These are phyloP conservation scores for Syncephalis fuscata DNA, from an alignment of 371 early-diverging fungal species.

Conservation along the genomic window DNA sequence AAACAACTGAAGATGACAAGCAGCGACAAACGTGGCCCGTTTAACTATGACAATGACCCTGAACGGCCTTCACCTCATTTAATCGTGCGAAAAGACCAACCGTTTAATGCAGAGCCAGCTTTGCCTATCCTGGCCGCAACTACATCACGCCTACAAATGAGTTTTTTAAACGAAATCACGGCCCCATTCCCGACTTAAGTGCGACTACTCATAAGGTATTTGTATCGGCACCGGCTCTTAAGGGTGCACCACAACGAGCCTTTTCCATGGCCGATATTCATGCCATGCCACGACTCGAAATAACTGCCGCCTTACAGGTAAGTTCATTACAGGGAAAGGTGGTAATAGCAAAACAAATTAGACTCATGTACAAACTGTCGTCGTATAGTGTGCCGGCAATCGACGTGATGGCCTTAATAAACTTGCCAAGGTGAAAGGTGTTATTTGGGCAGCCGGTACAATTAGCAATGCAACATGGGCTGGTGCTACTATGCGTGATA, in stretches of 20 bases:
- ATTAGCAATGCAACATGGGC: constrained; percentile 65
- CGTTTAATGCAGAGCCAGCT: constrained; percentile 40
- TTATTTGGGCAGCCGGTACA: constrained; percentile 56
- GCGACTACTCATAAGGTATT: neutral
- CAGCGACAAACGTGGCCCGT: constrained; percentile 1
- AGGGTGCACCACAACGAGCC: constrained; percentile 8
- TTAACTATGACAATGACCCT: constrained; percentile 4
- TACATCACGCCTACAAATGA: constrained; percentile 34
- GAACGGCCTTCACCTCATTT: neutral
- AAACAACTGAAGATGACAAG: neutral
- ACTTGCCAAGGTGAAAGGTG: constrained; percentile 51
- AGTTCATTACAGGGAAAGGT: too few species aligned
- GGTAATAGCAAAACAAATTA: too few species aligned
- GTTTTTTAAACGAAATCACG: constrained; percentile 65
- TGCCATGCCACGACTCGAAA: constrained; percentile 15
- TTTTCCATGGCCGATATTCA: constrained; percentile 37
- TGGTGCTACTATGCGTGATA: constrained; percentile 57
- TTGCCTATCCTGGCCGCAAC: constrained; percentile 22
- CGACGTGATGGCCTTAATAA: constrained; percentile 66
- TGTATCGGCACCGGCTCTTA: constrained; percentile 24
- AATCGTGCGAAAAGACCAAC: constrained; percentile 6
- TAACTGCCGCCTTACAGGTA: constrained; percentile 7
- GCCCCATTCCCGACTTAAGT: constrained; percentile 45
- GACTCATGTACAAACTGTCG: too few species aligned
- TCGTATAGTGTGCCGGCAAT: constrained; percentile 64